Evolutionary conservation across 306 rosid genomes (phyloP), one percentile per base, ranked within the genome.

Genomic region (Cicer judaicum): DNA sequence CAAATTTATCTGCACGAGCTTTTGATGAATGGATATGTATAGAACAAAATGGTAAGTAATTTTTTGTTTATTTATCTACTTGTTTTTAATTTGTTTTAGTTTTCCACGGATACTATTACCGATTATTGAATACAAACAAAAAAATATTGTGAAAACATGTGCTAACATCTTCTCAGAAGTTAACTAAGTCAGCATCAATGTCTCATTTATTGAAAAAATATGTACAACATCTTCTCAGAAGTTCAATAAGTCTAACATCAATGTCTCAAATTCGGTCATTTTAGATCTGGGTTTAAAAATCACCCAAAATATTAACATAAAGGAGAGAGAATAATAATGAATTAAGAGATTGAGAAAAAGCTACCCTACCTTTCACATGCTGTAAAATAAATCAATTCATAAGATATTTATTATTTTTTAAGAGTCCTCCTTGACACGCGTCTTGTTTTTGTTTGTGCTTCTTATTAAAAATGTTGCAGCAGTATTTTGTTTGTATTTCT

Each of bases 21-120:
- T 34, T 44, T 47, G 52, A 36, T 48, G 62, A 46, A 59, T 8
- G 10, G 36, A 43, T 10, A 16, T 56, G 12, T 72, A 72, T 72
- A 42, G 64, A 72, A 8, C 52, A 5, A 8, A 55, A 5, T 72
- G 50, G 54, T 11, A 10, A n/a, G 13, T 52, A 56, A 42, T 56
- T 72, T 12, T 56, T 72, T 41, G 14, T 40, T 40, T 11, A 62
- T 8, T 40, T 42, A 3, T 67, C 12, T 67, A 18, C 38, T 38
- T 38, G 21, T 47, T 13, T 40, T 15, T 15, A 13, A 0, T 64
- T 52, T 14, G 21, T 15, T 52, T 7, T 8, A 3, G 2, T 19
- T 46, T 4, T 14, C 59, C 40, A 24, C 14, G 47, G 0, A 21
- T 34, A 15, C 73, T 8, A 48, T 34, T 13, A 29, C 38, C 2